Base-by-base conservation (phyloP, 192 early-diverging fungal species). In the Coemansia sp. region DNA sequence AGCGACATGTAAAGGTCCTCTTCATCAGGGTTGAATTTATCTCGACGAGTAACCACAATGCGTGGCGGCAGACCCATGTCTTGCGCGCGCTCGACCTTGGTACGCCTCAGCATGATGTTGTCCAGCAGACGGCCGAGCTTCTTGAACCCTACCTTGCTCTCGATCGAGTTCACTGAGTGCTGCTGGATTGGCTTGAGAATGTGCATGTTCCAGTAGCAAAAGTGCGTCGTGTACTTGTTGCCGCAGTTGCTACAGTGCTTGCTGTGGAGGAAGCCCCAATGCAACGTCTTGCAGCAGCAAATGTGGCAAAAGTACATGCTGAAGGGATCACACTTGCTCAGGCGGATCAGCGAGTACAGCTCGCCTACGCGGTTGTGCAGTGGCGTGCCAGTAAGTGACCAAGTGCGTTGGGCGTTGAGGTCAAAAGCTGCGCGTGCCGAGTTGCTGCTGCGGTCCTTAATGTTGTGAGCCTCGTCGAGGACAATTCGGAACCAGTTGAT, bases 291-390 rank as follows among this genome's bases (percentile, higher is more conserved):
- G 70, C 95, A 98, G 0, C 69, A 67, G 62, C 95, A 95, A 6
- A 75, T 68, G 64, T 87, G 89, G 84, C 94, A 96, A 64, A 91
- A 96, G 80, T 98, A 96, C 76, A 92, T 91, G 31, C 86, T 87
- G 77, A 89, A 93, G 8, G 93, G 93, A 75, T 93, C 89, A 44
- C 88, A 79, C 66, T 93, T 87, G 83, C 94, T 88, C 67, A 98
- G 92, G 6, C 94, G 88, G 75, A 98, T 94, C 27, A 95, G 86
- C 6, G 92, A 93, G 73, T 93, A 98, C 31, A 98, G 83, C 80
- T 98, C 95, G 41, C 94, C 95, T 8, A 98, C 91, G 12, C 94
- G 88, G 73, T 98, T 98, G 62, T 98, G 95, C 74, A 98, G 82
- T 12, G 94, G 94, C 17, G 95, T 98, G 6, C 95, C 95, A 4